Percentiles rank a stretch among this genome's conserved stretches.
phyloP scores from a whole-genome alignment of 768 basidiomycete genomes.

The Gyrodon lividus region DNA sequence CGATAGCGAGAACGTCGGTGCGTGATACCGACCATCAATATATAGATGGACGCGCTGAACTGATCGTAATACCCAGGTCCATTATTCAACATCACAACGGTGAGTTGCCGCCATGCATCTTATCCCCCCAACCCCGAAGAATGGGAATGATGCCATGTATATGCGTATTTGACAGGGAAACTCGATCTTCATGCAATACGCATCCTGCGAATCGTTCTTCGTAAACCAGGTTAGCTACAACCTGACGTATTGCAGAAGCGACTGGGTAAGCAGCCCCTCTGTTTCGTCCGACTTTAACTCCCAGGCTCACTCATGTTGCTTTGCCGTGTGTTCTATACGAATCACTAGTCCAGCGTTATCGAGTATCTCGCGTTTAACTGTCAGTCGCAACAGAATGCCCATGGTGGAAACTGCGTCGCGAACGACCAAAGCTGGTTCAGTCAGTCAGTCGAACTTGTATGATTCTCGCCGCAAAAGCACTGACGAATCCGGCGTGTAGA shows the following conservation, averaged over 20 bases:
- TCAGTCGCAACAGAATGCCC: constrained; percentile 47
- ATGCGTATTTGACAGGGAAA: constrained; percentile 1
- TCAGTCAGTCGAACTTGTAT: constrained; percentile 36
- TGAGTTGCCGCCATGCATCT: neutral
- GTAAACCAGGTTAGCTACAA: constrained; percentile 42
- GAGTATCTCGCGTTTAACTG: constrained; percentile 46
- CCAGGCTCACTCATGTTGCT: no score
- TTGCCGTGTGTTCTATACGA: neutral
- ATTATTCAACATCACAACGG: constrained; percentile 9
- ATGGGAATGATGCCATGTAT: neutral
- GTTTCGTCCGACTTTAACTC: neutral
- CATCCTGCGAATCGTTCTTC: constrained; percentile 47
- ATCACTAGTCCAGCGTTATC: constrained; percentile 36
- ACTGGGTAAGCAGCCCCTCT: constrained; percentile 38
- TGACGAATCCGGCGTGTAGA: no score
- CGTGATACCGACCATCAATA: constrained; percentile 4
- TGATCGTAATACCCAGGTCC: neutral
- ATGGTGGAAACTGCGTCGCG: constrained; percentile 50
- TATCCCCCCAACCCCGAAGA: no score
- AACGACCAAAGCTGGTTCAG: constrained; percentile 48
- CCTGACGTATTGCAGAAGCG: constrained; percentile 45
- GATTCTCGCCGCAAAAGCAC: neutral
- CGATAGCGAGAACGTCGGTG: constrained; percentile 46
- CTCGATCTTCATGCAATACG: constrained; percentile 34
- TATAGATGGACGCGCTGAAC: neutral